Evolutionary conservation across 805 yeast genomes (phyloP).

Genomic region (Jamesozyma jinghongensis): DNA sequence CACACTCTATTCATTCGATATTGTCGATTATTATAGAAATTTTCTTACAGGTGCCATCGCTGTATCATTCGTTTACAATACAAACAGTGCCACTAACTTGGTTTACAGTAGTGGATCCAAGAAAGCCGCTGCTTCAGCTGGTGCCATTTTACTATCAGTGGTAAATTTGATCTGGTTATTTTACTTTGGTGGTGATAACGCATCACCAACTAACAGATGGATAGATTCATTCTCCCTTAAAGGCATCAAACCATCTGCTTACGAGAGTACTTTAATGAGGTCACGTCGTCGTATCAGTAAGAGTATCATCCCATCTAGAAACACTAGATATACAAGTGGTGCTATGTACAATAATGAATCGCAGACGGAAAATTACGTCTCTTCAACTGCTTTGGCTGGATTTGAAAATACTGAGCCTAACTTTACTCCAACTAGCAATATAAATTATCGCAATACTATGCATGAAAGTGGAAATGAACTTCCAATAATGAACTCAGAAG

Average conservation of each 20-base stretch:
- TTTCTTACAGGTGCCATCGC: constrained; percentile 36
- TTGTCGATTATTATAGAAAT: constrained; percentile 59
- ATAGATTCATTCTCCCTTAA: constrained; percentile 72
- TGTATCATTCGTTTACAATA: constrained; percentile 72
- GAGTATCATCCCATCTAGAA: not conserved
- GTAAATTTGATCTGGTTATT: constrained; percentile 78
- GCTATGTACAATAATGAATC: constrained; percentile 5
- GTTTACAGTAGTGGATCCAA: constrained; percentile 61
- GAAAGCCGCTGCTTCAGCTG: constrained; percentile 84
- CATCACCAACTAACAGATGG: constrained; percentile 77
- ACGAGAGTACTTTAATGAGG: constrained; percentile 20
- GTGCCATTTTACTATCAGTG: constrained; percentile 74
- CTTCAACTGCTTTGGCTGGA: constrained; percentile 51
- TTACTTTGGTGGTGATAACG: constrained; percentile 84
- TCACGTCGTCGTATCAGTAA: constrained; percentile 17
- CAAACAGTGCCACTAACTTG: constrained; percentile 73
- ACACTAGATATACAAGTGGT: constrained; percentile 1
- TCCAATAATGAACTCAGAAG: not conserved
- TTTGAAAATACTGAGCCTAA: constrained; percentile 42
- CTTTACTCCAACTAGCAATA: constrained; percentile 2
- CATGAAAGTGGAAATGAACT: not conserved
- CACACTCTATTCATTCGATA: constrained; percentile 48
- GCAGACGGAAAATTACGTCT: constrained; percentile 28
- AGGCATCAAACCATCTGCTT: constrained; percentile 34
- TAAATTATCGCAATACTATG: not conserved